A percentile compares a stretch with the other conserved stretches of the same genome.
Conservation (phyloP, 78 protist genomes). For the Guillardia theta region DNA sequence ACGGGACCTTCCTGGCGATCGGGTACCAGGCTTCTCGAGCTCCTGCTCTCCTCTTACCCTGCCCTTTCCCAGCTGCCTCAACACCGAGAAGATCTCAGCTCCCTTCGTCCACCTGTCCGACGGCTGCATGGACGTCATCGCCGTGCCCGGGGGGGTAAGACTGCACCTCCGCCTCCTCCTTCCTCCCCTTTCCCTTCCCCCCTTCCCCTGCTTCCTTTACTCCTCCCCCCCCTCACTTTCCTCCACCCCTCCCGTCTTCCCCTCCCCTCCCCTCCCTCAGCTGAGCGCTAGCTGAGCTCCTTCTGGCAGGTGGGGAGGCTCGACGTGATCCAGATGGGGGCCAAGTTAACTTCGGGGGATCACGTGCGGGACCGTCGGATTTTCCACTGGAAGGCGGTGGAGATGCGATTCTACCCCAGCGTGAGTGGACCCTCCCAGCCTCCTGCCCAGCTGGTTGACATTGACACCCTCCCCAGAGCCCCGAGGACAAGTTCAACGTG, state of each 20-base stretch:
- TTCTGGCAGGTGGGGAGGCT: neutral
- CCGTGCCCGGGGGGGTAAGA: neutral
- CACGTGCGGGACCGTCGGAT: neutral
- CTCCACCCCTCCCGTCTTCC: too few relatives aligned
- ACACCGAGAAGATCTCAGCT: neutral
- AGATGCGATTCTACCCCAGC: neutral
- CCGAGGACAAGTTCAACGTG: neutral
- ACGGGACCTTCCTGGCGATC: neutral
- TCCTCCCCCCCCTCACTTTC: too few relatives aligned
- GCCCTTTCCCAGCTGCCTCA: neutral
- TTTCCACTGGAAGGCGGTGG: neutral
- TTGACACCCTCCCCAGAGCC: neutral
- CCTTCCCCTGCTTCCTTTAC: too few relatives aligned
- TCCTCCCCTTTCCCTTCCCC: too few relatives aligned
- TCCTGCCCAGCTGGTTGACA: neutral
- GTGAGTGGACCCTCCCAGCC: neutral
- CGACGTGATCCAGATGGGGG: neutral
- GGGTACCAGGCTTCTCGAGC: neutral
- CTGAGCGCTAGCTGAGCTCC: too few relatives aligned
- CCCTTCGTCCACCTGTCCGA: conserved; percentile 25
- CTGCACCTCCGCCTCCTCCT: too few relatives aligned
- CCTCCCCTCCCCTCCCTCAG: too few relatives aligned
- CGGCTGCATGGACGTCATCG: conserved; percentile 24
- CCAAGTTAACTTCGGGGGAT: neutral
- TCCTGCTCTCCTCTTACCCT: neutral